Percentiles rank a stretch among this genome's conserved stretches.
phyloP scores from a whole-genome alignment of 257 asterid species.

The Solanum rostratum region DNA sequence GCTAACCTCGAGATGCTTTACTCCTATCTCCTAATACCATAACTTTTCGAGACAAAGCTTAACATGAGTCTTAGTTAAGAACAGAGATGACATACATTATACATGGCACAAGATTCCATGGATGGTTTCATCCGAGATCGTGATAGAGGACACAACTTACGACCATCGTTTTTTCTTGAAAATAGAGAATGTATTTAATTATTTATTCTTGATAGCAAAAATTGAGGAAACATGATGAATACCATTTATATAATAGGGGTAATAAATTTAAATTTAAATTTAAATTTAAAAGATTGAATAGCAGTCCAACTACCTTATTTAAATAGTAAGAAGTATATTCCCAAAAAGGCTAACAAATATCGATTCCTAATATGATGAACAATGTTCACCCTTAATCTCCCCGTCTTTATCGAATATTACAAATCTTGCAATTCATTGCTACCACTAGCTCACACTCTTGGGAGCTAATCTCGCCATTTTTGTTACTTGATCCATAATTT shows the following conservation, averaged over 20 bases:
- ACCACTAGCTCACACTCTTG: not conserved
- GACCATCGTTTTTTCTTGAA: not conserved
- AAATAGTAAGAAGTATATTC: not conserved
- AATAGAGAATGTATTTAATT: not conserved
- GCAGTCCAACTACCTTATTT: not conserved
- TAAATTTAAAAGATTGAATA: not conserved
- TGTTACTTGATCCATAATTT: not conserved
- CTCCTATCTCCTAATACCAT: not conserved
- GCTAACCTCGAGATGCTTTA: too few species aligned
- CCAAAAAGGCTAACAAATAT: not conserved
- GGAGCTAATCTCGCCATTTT: not conserved
- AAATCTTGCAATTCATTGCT: not conserved
- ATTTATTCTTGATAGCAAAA: not conserved
- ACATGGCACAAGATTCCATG: not conserved
- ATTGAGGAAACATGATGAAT: not conserved
- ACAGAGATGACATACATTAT: not conserved
- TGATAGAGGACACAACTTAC: not conserved
- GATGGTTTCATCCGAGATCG: not conserved
- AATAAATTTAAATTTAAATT: not conserved
- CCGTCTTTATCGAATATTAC: not conserved
- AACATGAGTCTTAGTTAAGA: not conserved
- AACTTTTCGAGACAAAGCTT: too few species aligned
- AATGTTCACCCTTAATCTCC: not conserved
- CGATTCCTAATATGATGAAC: not conserved
- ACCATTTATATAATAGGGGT: not conserved